Evolutionary conservation across 805 yeast species (phyloP), one percentile per base, ranked within the genome.

Genomic region (Pichia eremophila): DNA sequence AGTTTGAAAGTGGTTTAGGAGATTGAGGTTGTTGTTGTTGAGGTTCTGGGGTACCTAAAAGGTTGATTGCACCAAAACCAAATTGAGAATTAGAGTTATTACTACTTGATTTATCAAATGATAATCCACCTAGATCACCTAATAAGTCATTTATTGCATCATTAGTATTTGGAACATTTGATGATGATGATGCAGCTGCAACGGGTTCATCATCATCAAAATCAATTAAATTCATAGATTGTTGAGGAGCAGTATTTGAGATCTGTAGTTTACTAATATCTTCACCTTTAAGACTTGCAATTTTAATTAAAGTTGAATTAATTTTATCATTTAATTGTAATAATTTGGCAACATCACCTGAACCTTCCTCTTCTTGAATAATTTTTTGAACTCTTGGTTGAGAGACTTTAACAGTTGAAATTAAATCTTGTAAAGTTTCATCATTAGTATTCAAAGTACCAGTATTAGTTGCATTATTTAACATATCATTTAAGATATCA

Each of bases 361-460:
- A 79, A 25, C 79, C 81, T 36, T 77, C 75, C 58, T 87, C 95
- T 58, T 88, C 95, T 57, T 79, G 83, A 51, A 87, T 79, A 56
- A 93, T 84, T 56, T 82, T 83, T 62, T 85, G 85, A 54, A 93
- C 77, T 57, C 85, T 88, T 39, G 97, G 96, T 60, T 83, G 89
- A 31, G 96, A 80, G 42, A 81, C 80, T 63, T 85, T 90, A 56
- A 93, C 71, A 2, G 95, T 73, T 41, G 81, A 73, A 57, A 81
- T 85, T 48, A 93, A 72, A 57, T 93, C 98, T 43, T 74, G 71
- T 18, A 86, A 64, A 4, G 96, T 90, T 56, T 91, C 98, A 61
- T 75, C 80, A 14, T 62, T 56, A 11, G 67, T 57, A 46, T 71
- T 72, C n/a, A 70, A 46, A 6, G 58, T 54, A 4, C 73, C 72